Evolutionary conservation across 2,329 filamentous ascomycete species (phyloP), one percentile per base, ranked within the genome.

Genomic region (Cercospora sp.): DNA sequence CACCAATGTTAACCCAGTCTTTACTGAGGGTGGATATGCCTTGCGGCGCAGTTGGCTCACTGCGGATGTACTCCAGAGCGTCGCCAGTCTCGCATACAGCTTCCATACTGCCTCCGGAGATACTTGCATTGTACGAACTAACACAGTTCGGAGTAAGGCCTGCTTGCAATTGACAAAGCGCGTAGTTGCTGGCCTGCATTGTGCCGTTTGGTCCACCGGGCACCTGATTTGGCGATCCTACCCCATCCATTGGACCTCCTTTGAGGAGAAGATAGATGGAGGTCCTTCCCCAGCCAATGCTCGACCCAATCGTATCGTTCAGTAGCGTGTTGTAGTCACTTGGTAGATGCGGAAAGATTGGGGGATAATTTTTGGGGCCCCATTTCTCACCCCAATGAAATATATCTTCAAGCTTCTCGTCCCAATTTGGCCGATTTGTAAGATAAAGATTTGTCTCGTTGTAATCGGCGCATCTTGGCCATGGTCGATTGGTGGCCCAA

Each of bases 251-350:
- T 2, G 69, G 53, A 1, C 71, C 73, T 70, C 57, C 79, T 61
- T 89, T 88, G 1, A 84, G 87, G 1, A 95, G 82, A 0, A 93
- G 71, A 74, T 93, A 94, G 2, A 93, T 83, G 0, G 89, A 81
- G 62, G 88, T 83, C 1, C 82, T 75, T 10, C 82, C 81, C 68
- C 75, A 81, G 1, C 49, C 16, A 2, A 24, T 10, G 9, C 30
- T 21, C 18, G 66, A 24, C 1, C 58, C 69, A 24, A 66, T 71
- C 1, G 83, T 83, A 1, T 80, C 80, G 73, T 91, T 91, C 51
- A 85, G 80, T 5, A 92, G 78, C 0, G 91, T 90, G 76, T 94
- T 94, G 79, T 85, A 90, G 5, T 85, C 79, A 1, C 80, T 77
- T 0, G 91, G 91, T 28, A 82, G 77, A 60, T 80, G 85, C 2